Evolutionary conservation across 2,329 filamentous ascomycete genomes (phyloP), one percentile per base, ranked within the genome.

Genomic region (Chlorencoelia australis): DNA sequence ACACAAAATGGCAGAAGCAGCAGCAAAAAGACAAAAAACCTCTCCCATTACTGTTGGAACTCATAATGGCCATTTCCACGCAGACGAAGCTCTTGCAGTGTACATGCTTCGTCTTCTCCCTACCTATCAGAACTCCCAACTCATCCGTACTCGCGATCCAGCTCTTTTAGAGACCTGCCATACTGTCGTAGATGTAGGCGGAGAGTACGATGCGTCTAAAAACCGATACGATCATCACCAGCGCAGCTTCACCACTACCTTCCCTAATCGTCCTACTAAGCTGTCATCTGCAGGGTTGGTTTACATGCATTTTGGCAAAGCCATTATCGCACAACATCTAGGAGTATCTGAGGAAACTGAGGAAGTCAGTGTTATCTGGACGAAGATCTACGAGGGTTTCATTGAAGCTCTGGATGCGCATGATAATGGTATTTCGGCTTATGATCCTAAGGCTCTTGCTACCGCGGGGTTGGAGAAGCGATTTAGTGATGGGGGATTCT

Each of bases 1-100:
- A n/a, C 47, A 64, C 53, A 71, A 55, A 56, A 82, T 82, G 78
- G 69, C 79, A 53, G 74, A 84, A 68, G 73, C 67, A 57, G 72
- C 79, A 54, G 65, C 80, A 45, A 96, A 96, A 66, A 81, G 84
- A 61, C 65, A 93, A 59, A 94, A 94, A 72, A 84, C 80, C 51
- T 69, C 74, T 44, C 63, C 66, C 44, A 60, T 61, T 42, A 51
- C 54, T 37, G 65, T 81, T 46, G 91, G 88, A 56, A 98, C 91
- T 19, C 91, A 98, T 73, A 95, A 82, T 65, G 91, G 91, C 50
- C 87, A 95, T 69, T 98, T 98, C 73, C 91, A 98, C 67, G 91
- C 91, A 59, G 91, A 98, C 62, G 91, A 98, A 67, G 89, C 91
- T 43, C 77, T 98, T 28, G 91, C 91, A 40, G 88, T 98, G 47